Base-by-base conservation (phyloP, 805 yeast species). In the Lachancea thermotolerans region DNA sequence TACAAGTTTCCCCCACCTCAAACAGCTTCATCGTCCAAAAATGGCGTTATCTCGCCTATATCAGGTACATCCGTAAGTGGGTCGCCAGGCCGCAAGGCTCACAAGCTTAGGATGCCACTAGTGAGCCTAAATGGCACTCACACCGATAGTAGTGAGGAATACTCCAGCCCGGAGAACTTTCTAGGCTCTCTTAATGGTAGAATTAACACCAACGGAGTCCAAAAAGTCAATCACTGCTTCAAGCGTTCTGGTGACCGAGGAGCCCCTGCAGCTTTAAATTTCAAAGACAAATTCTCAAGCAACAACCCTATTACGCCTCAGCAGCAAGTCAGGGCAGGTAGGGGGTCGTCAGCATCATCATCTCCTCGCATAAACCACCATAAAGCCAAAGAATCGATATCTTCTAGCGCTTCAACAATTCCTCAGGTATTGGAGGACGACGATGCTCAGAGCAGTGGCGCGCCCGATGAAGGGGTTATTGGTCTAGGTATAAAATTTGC, bases 1-100 rank as follows among this genome's bases (percentile, higher is more conserved):
- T 64, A 61, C 45, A 58, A 60, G 42, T 64, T 64, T 39, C 68
- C 68, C n/a, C 64, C 66, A 8, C 63, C 63, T 25, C 35, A 49
- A 8, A 42, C 47, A 42, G 12, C 15, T 2, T 38, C 16, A 2
- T 21, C 35, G 10, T 9, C 10, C 14, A 15, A 30, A 10, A 35
- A 41, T 37, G 50, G 50, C 2, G 33, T 44, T 10, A 32, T 47
- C 12, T 47, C 50, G 17, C 53, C 62, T 2, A 43, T 47, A 4
- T 49, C 63, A n/a, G 53, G 48, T 35, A 51, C 57, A 0, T 56
- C 64, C 2, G 44, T 59, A 31, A 57, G 54, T 41, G 65, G 64
- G 6, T 59, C 64, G 7, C 52, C 52, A 7, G 33, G 17, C 9
- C 42, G 52, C 17, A 46, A 42, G 12, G 35, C 34, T 21, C 41